These are phyloP conservation scores for Pseudogymnoascus sp. DNA, from an alignment of 2,329 filamentous ascomycete species.

Conservation along the genomic window DNA sequence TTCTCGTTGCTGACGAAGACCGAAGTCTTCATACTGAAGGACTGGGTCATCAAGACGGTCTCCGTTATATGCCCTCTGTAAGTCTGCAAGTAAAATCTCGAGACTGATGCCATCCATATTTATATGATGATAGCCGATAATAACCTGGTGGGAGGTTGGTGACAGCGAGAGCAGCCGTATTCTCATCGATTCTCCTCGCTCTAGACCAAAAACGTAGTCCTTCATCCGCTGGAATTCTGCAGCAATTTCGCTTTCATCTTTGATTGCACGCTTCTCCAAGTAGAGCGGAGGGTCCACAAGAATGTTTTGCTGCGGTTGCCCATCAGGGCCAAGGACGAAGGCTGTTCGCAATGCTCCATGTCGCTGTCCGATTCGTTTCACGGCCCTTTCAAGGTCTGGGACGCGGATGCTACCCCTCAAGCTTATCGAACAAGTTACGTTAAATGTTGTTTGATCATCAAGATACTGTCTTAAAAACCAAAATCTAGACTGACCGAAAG, in stretches of 20 bases:
- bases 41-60: not conserved
- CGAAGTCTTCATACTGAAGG: not conserved
- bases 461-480: constrained; percentile 24
- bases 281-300: not conserved
- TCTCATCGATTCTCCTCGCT: constrained; percentile 14
- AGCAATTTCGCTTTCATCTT: constrained; percentile 12
- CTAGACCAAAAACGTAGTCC: constrained; percentile 18
- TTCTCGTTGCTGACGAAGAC: not conserved
- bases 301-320: not conserved
- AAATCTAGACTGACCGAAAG: constrained; percentile 17
- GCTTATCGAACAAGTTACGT: constrained; percentile 18
- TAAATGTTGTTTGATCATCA: constrained; percentile 24
- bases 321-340: constrained; percentile 15
- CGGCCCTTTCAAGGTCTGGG: constrained; percentile 17
- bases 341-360: constrained; percentile 26
- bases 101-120: constrained; percentile 23
- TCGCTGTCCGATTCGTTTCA: constrained; percentile 17
- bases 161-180: not conserved
- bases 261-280: constrained; percentile 8
- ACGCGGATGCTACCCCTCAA: constrained; percentile 21
- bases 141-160: constrained; percentile 13
- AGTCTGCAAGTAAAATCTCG: constrained; percentile 20
- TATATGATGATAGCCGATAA: constrained; percentile 24
- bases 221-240: constrained; percentile 15
- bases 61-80: constrained; percentile 20